Conservation (phyloP, 192 early-diverging fungal species). For the Entomortierella lignicola region DNA sequence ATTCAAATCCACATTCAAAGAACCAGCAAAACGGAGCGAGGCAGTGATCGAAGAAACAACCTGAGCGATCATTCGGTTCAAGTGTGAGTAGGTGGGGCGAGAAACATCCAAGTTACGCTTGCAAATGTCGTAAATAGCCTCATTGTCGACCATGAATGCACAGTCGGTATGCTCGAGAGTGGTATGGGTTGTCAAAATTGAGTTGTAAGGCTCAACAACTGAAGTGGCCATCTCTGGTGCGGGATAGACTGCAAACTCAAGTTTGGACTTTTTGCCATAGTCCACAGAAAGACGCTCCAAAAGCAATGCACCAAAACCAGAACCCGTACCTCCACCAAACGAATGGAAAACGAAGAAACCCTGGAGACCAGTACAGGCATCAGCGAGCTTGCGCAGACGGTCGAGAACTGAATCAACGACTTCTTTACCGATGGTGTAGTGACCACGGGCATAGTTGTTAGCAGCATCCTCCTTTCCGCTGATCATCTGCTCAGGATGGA, state of each 20-base stretch:
- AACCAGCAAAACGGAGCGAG: conserved; percentile 99
- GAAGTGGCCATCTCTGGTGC: conserved; percentile 97
- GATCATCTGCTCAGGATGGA: conserved; percentile 94
- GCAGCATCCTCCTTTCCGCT: conserved; percentile 99
- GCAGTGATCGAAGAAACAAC: too few species aligned
- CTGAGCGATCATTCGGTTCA: conserved; percentile 98
- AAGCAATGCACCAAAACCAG: conserved; percentile 97
- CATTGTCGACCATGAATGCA: too few species aligned
- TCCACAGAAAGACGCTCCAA: conserved; percentile 99
- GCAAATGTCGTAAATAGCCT: conserved; percentile 99
- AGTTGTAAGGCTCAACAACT: conserved; percentile 99
- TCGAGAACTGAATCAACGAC: conserved; percentile 96
- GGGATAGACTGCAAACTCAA: conserved; percentile 99
- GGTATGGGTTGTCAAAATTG: conserved; percentile 99
- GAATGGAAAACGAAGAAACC: conserved; percentile 99
- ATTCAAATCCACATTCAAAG: conserved; percentile 97
- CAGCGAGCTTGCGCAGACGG: conserved; percentile 96
- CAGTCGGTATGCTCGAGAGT: conserved; percentile 99
- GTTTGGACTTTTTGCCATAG: conserved; percentile 99
- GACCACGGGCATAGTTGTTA: conserved; percentile 99
- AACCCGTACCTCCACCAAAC: conserved; percentile 99
- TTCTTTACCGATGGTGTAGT: conserved; percentile 99
- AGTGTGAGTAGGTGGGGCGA: conserved; percentile 95
- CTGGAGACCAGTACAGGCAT: conserved; percentile 98
- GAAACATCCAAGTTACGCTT: conserved; percentile 97